phyloP scores from a whole-genome alignment of 2,329 filamentous ascomycete genomes.

The Fusarium sp. region DNA sequence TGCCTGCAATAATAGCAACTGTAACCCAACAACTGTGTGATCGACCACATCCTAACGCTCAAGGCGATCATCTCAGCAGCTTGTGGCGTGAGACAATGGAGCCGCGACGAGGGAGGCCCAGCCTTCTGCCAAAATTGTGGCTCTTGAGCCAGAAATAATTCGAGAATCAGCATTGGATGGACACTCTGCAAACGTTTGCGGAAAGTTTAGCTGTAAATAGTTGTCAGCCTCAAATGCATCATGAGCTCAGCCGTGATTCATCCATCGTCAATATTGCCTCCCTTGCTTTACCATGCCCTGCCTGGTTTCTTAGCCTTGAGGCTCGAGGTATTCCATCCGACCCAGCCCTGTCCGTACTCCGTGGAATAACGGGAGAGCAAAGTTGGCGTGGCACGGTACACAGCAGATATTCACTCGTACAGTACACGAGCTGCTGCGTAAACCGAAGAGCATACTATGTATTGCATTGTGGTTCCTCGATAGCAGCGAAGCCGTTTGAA shows the following conservation, averaged over 20 bases:
- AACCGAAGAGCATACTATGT: not conserved
- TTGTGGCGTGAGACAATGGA: conserved; percentile 35
- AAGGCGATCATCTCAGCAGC: not conserved
- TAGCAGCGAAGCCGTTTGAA: not conserved
- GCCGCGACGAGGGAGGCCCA: conserved; percentile 3
- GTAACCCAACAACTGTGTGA: conserved; percentile 17
- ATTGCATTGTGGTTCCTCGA: not conserved
- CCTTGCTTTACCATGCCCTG: not conserved
- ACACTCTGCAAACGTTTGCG: conserved; percentile 10
- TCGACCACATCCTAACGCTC: conserved; percentile 7
- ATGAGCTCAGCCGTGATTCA: conserved; percentile 10
- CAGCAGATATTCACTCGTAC: conserved; percentile 10
- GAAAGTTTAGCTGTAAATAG: conserved; percentile 3
- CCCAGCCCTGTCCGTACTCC: conserved; percentile 15
- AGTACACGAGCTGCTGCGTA: conserved; percentile 7
- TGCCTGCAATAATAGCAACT: conserved; percentile 22
- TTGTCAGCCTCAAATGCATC: conserved; percentile 19
- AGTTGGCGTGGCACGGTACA: conserved; percentile 16
- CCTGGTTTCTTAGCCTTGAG: not conserved
- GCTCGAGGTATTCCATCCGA: not conserved
- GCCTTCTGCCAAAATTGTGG: conserved; percentile 16
- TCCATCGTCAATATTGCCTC: not conserved
- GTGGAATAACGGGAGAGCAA: conserved; percentile 18
- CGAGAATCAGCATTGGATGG: not conserved
- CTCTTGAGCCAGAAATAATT: not conserved